Conservation (phyloP, 2,329 filamentous ascomycete species). For the Orbilia brochopaga region DNA sequence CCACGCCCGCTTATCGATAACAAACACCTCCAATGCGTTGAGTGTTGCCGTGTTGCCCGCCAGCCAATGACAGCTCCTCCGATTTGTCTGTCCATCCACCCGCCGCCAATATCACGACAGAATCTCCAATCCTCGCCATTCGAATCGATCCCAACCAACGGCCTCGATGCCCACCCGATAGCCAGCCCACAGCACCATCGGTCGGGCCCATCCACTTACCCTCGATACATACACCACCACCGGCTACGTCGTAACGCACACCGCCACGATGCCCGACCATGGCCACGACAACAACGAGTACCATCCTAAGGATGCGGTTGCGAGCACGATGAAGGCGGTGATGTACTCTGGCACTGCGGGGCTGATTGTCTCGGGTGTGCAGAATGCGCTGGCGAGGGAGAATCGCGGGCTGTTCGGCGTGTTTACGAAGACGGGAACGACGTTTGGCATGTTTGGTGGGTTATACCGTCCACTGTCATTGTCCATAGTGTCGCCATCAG, state of each 20-base stretch:
- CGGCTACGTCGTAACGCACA: neutral
- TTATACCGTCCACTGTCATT: neutral
- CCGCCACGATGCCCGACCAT: constrained; percentile 17
- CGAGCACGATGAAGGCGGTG: constrained; percentile 28
- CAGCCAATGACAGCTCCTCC: constrained; percentile 5
- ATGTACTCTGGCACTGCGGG: constrained; percentile 65
- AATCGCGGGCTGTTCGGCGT: constrained; percentile 82
- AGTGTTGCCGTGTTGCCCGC: neutral
- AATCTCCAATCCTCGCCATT: neutral
- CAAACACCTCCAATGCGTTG: neutral
- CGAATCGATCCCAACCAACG: constrained; percentile 9
- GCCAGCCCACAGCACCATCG: neutral
- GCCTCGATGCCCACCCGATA: neutral
- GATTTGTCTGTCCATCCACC: neutral
- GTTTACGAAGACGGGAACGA: constrained; percentile 77
- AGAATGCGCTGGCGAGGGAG: constrained; percentile 82
- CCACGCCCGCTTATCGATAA: neutral
- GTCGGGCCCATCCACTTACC: constrained; percentile 4
- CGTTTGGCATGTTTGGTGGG: constrained; percentile 72
- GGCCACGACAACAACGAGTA: constrained; percentile 65
- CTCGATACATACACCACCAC: constrained; percentile 1
- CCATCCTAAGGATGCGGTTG: constrained; percentile 64
- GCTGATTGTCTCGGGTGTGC: constrained; percentile 75
- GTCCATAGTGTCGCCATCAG: too few relatives aligned
- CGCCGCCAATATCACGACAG: too few relatives aligned